These are phyloP conservation scores for Geotrichum macrosporum DNA, from an alignment of 1,139 yeast genomes.

Conservation along the genomic window DNA sequence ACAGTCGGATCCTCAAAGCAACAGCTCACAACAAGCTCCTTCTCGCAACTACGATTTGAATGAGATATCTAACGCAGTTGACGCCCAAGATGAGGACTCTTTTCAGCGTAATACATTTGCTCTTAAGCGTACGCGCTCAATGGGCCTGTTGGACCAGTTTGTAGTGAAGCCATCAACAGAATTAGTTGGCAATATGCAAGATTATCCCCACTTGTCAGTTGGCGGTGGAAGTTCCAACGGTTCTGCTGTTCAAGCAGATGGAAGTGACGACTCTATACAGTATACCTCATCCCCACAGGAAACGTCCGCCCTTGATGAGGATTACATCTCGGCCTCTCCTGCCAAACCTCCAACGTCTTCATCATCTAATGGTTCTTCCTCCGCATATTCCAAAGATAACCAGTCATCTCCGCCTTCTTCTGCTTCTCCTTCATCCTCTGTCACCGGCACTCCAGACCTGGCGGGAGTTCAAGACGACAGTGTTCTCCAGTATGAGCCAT, in stretches of 20 bases:
- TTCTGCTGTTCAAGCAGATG: constrained; percentile 4
- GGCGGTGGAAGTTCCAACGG: constrained; percentile 25
- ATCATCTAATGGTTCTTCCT: constrained; percentile 3
- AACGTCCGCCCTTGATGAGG: constrained; percentile 11
- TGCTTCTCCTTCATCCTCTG: constrained; percentile 18
- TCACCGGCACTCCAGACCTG: constrained; percentile 37
- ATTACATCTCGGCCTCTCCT: constrained; percentile 10
- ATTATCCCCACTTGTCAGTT: constrained; percentile 31
- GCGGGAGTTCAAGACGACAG: constrained; percentile 64
- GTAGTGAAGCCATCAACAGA: constrained; percentile 40
- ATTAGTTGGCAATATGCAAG: constrained; percentile 32
- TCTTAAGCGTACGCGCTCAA: constrained; percentile 75
- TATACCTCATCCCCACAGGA: constrained; percentile 19
- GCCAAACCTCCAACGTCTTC: constrained; percentile 1
- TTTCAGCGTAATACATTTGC: constrained; percentile 70
- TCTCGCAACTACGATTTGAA: constrained; percentile 19
- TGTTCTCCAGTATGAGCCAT: constrained; percentile 74
- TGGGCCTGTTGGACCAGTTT: constrained; percentile 75
- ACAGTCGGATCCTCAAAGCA: not conserved
- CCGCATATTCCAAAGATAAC: constrained; percentile 11
- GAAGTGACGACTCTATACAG: constrained; percentile 10
- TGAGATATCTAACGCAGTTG: constrained; percentile 47
- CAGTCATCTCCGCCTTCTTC: constrained; percentile 12
- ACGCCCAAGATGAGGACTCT: constrained; percentile 67
- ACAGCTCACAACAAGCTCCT: constrained; percentile 13